Conservation (phyloP, 345 rosid species). For the Linum usitatissimum region DNA sequence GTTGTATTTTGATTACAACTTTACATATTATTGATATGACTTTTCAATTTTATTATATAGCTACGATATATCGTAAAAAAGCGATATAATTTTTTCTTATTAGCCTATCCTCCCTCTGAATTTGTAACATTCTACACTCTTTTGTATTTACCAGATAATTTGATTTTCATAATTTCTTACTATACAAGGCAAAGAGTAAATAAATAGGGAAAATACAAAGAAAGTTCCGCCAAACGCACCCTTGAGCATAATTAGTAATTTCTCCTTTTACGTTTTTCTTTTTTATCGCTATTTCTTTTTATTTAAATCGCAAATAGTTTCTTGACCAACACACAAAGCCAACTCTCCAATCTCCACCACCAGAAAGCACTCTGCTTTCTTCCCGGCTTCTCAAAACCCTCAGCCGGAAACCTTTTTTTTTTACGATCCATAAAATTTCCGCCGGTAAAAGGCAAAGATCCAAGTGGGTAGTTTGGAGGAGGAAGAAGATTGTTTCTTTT, state of each 20-base stretch:
- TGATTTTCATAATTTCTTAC: not conserved
- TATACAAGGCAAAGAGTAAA: not conserved
- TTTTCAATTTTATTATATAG: too few relatives aligned
- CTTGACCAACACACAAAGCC: conserved; percentile 1
- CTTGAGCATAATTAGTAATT: not conserved
- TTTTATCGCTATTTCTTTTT: too few relatives aligned
- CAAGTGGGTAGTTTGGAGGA: not conserved
- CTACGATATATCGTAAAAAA: too few relatives aligned
- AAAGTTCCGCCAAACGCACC: not conserved
- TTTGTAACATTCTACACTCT: too few relatives aligned
- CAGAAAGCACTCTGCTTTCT: not conserved
- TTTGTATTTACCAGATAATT: too few relatives aligned
- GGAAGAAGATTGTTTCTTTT: not conserved
- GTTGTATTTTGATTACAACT: too few relatives aligned
- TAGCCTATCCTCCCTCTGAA: too few relatives aligned
- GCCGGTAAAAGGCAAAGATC: not conserved
- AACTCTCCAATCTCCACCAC: not conserved
- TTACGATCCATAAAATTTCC: not conserved
- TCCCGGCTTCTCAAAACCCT: not conserved
- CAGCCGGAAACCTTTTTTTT: not conserved
- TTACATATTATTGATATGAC: too few relatives aligned
- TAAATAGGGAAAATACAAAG: not conserved
- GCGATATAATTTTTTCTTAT: too few relatives aligned
- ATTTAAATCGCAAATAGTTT: not conserved
- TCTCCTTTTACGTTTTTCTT: too few relatives aligned